Base-by-base conservation (phyloP, 108 stramenopile genomes). In the Cylindrotheca fusiformis region DNA sequence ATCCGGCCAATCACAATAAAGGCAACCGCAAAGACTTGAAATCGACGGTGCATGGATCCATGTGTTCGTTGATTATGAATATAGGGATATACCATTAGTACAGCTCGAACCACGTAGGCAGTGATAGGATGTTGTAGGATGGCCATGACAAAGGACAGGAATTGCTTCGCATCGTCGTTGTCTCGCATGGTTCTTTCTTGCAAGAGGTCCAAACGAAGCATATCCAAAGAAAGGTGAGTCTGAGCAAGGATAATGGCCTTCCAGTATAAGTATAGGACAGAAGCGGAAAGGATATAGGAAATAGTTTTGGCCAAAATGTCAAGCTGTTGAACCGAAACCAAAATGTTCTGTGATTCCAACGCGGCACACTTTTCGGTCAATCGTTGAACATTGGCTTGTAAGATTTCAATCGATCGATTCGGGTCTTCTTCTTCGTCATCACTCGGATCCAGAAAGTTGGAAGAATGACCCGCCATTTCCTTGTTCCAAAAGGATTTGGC, bases 311-410 rank as follows among this genome's bases (percentile, higher is more conserved):
- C 55, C 8, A 63, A 48, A 5, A 55, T 17, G 45, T 71, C 70
- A 18, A 71, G n/a, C 45, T 56, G 55, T 52, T 71, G 70, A 4
- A 62, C 70, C 17, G 70, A 28, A 10, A 62, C 70, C 10, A 71
- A 28, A 23, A 71, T 71, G 29, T 71, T 71, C 36, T 71, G 70
- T 1, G 70, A 65, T 57, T 71, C 70, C 10, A 71, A 27, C 19
- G 49, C 48, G 10, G 32, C 52, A 32, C 70, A 71, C 33, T 62
- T 63, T 25, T 44, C 52, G 6, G 54, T 10, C 19, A 71, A 33
- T 14, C 30, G 49, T 21, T 52, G 50, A 20, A 63, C 51, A 33
- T 63, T 33, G 14, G 62, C 62, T 32, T 63, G 32, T 4, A 63
- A 24, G 22, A 29, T 19, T 47, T 52, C 51, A n/a, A 63, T 63